Percentiles rank a stretch among this genome's conserved stretches.
Conservation (phyloP, 2,329 filamentous ascomycete species). For the Coniochaeta sp. region DNA sequence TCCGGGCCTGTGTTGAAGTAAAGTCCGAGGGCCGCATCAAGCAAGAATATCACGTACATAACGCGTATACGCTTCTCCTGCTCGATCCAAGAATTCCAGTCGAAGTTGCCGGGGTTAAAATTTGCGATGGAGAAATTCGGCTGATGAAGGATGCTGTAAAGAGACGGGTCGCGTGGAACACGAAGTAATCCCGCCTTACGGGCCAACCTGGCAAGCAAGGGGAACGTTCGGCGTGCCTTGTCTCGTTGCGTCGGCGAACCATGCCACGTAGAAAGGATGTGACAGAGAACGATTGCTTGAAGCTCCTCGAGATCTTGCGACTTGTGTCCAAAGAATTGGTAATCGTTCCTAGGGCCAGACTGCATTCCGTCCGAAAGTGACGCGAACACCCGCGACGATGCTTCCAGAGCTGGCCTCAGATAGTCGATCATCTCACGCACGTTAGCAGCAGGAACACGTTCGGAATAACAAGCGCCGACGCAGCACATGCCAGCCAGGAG, state of each 20-base stretch:
- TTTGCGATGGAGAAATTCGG: constrained; percentile 37
- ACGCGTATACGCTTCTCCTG: constrained; percentile 62
- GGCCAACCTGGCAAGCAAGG: constrained; percentile 47
- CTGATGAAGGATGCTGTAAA: constrained; percentile 56
- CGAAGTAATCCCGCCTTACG: constrained; percentile 50
- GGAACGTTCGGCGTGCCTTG: constrained; percentile 51
- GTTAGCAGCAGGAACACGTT: constrained; percentile 49
- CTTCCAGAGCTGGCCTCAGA: constrained; percentile 50
- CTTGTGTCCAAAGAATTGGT: constrained; percentile 25
- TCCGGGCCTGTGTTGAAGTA: constrained; percentile 64
- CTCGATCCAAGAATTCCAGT: constrained; percentile 61
- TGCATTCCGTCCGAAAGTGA: constrained; percentile 31
- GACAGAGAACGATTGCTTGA: constrained; percentile 57
- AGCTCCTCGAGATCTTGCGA: constrained; percentile 54
- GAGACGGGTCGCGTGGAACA: constrained; percentile 38
- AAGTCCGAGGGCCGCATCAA: constrained; percentile 58
- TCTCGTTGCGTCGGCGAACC: constrained; percentile 60
- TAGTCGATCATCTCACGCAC: constrained; percentile 63
- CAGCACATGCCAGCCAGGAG: constrained; percentile 65
- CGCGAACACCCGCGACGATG: constrained; percentile 43
- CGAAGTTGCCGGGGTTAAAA: constrained; percentile 45
- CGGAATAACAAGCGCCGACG: constrained; percentile 68
- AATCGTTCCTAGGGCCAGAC: constrained; percentile 28
- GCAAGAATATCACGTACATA: constrained; percentile 57
- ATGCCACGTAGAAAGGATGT: constrained; percentile 61